phyloP scores from a whole-genome alignment of 2,329 filamentous ascomycete genomes.

The Claviceps africana region DNA sequence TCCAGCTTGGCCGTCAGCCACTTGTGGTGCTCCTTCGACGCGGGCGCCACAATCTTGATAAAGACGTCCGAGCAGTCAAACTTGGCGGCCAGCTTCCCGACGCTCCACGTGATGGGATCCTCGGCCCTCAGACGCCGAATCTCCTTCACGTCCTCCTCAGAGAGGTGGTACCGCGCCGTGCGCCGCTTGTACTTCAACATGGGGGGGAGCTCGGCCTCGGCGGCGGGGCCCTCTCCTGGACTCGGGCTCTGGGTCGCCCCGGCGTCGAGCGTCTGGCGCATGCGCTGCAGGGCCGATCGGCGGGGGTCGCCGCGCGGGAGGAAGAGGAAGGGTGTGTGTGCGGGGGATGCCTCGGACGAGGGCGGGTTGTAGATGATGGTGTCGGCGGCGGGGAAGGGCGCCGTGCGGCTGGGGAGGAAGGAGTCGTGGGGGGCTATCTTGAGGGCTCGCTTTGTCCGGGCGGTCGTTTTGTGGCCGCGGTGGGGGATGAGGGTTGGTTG shows the following conservation, averaged over 20 bases:
- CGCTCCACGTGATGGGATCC: constrained; percentile 43
- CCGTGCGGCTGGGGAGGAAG: constrained; percentile 32
- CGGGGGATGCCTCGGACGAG: constrained; percentile 39
- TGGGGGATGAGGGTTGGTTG: constrained; percentile 11
- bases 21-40: constrained; percentile 32
- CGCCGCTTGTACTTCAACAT: constrained; percentile 21
- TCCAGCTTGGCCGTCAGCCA: constrained; percentile 31
- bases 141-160: constrained; percentile 41
- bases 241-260: constrained; percentile 4
- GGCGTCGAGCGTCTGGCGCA: constrained; percentile 22
- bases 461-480: constrained; percentile 35
- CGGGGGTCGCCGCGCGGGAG: constrained; percentile 43
- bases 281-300: constrained; percentile 32
- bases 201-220: constrained; percentile 19
- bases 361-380: constrained; percentile 45
- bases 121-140: constrained; percentile 39
- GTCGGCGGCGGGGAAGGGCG: constrained; percentile 18
- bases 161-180: constrained; percentile 36
- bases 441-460: constrained; percentile 41
- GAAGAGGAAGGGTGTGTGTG: constrained; percentile 54
- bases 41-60: constrained; percentile 42
- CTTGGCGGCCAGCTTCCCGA: constrained; percentile 35
- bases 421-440: constrained; percentile 47
- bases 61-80: constrained; percentile 44
- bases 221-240: constrained; percentile 3